Base-by-base conservation (phyloP, 345 rosid species). In the Tarenaya hassleriana region DNA sequence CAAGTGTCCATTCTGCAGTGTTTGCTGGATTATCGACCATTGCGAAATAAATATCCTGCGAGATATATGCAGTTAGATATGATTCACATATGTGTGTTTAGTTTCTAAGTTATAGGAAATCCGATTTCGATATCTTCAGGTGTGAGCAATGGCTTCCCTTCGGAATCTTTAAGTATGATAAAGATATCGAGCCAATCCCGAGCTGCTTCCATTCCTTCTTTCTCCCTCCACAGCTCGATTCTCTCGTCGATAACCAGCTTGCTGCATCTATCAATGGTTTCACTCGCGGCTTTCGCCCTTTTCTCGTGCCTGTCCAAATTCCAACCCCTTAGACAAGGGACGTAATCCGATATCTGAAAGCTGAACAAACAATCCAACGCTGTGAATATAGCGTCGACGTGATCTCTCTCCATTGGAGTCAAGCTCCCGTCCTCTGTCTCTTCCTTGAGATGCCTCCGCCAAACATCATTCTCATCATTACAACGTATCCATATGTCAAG, bases 21-120 rank as follows among this genome's bases (percentile, higher is more conserved):
- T 42, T 42, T 42, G 47, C 14, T 12, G 71, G 66, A 42, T 67
- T 67, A 45, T 75, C 80, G 3, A 71, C 51, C 7, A 71, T 54
- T 42, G 66, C 80, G 32, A 75, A 47, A 60, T 65, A 61, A 14
- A 75, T 51, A 40, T 71, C 80, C 79, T 75, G 40, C 37, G 7
- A 34, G 27, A 27, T 17, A 27, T 37, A 41, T 61, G 51, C 21
- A 50, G 33, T 43, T 44, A 31, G 66, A 58, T 7, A 32, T 42
- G 5, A 61, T 61, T 31, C n/a, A n/a, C n/a, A n/a, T n/a, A n/a
- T n/a, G n/a, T n/a, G n/a, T n/a, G n/a, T n/a, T n/a, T n/a, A n/a
- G n/a, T n/a, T n/a, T n/a, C n/a, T n/a, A n/a, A n/a, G n/a, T n/a
- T n/a, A n/a, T n/a, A n/a, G n/a, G n/a, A n/a, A n/a, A n/a, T n/a